phyloP scores from a whole-genome alignment of 2,329 filamentous ascomycete species.

The Alternaria novae-zelandiae region DNA sequence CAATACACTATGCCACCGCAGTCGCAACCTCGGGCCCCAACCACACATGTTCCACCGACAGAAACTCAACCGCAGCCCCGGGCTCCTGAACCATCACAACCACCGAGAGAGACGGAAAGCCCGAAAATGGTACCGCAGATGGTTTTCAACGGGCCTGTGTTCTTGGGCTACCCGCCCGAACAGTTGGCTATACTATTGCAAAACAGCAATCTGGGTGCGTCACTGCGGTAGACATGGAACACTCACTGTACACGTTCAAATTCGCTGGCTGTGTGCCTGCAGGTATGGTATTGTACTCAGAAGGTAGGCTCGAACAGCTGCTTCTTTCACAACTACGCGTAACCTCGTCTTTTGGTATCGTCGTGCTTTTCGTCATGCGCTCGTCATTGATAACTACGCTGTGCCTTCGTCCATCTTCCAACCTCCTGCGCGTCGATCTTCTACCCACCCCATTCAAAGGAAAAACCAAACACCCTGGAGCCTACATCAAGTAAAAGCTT shows the following conservation, averaged over 20 bases:
- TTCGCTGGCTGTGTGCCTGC: constrained; percentile 18
- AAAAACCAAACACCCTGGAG: no score
- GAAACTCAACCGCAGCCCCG: constrained; percentile 13
- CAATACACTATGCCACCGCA: constrained; percentile 16
- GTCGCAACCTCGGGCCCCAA: constrained; percentile 18
- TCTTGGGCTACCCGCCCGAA: constrained; percentile 75
- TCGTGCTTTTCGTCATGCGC: background rate
- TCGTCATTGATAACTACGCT: background rate
- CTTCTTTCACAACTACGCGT: constrained; percentile 13
- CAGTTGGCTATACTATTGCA: constrained; percentile 45
- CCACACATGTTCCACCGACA: constrained; percentile 16
- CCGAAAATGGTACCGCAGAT: constrained; percentile 65
- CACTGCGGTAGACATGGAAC: constrained; percentile 26
- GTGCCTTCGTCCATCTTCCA: background rate
- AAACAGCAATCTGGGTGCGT: constrained; percentile 45
- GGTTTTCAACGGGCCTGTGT: constrained; percentile 91
- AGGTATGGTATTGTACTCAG: constrained; percentile 36
- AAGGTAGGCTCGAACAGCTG: constrained; percentile 30
- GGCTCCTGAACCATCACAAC: constrained; percentile 5
- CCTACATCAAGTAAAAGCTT: no score
- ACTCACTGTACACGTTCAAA: constrained; percentile 3
- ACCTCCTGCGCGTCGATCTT: background rate
- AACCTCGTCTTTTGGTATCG: background rate
- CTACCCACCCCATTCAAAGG: background rate
- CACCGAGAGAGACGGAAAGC: constrained; percentile 13